These are phyloP conservation scores for Trametes villosa DNA, from an alignment of 768 basidiomycete genomes.

Conservation along the genomic window DNA sequence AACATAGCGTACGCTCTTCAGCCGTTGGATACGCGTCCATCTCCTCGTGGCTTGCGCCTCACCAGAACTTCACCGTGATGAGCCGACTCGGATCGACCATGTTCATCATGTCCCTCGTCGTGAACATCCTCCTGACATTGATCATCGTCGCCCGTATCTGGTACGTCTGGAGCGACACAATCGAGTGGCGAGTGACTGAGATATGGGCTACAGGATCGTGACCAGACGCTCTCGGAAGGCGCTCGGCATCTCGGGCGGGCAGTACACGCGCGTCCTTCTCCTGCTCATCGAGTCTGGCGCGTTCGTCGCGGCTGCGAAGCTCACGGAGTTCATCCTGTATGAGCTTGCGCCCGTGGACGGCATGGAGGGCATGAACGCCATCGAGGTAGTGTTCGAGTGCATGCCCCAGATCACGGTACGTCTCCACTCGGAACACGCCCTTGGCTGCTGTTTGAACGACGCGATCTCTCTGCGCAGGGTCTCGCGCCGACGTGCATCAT, in stretches of 20 bases:
- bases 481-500: no score
- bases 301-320: slow-evolving; percentile 17
- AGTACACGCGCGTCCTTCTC: slow-evolving; percentile 15
- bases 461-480: no score
- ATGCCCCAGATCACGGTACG: slow-evolving; percentile 24
- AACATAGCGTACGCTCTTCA: background rate
- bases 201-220: background rate
- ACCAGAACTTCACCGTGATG: background rate
- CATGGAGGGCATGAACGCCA: slow-evolving; percentile 10
- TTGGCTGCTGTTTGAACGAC: no score
- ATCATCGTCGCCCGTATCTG: slow-evolving; percentile 18
- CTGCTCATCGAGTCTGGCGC: slow-evolving; percentile 20
- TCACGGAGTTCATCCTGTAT: slow-evolving; percentile 20
- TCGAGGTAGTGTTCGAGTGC: slow-evolving; percentile 20
- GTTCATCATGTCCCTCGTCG: slow-evolving; percentile 15
- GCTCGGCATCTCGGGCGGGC: background rate
- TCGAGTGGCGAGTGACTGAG: no score
- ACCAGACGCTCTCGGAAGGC: background rate
- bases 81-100: slow-evolving; percentile 9
- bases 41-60: background rate
- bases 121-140: slow-evolving; percentile 19
- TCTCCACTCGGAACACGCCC: no score
- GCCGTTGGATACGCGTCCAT: background rate
- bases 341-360: slow-evolving; percentile 11
- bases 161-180: background rate